Conservation (phyloP, 73 alveolate species). For the Paramecium biaurelia region DNA sequence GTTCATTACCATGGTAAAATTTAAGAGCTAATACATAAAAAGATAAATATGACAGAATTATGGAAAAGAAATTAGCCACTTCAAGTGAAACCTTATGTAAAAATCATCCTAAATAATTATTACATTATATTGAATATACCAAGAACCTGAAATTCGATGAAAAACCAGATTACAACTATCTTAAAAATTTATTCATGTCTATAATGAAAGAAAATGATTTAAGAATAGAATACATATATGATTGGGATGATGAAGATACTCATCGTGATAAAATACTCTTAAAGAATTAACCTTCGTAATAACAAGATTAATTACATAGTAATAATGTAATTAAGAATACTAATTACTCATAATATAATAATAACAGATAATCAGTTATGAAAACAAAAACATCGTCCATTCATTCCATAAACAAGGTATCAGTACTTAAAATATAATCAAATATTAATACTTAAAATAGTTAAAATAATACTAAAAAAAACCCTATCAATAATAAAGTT, state of each 20-base stretch:
- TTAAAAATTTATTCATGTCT: constrained; percentile 76
- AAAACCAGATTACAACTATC: constrained; percentile 85
- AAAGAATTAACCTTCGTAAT: neutral
- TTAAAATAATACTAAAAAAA: neutral
- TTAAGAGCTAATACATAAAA: constrained; percentile 76
- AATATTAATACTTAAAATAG: neutral
- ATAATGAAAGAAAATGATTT: constrained; percentile 72
- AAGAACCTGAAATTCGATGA: constrained; percentile 81
- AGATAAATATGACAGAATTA: constrained; percentile 86
- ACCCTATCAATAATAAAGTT: neutral
- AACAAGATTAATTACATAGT: neutral
- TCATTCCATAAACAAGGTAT: neutral
- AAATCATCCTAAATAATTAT: constrained; percentile 85
- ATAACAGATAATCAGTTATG: neutral
- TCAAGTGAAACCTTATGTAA: constrained; percentile 80
- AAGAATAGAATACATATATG: constrained; percentile 60
- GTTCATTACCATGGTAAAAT: constrained; percentile 90
- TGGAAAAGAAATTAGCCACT: constrained; percentile 75
- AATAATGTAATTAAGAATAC: neutral
- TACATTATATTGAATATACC: constrained; percentile 71
- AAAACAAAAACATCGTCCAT: constrained; percentile 11
- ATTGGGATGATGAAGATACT: constrained; percentile 65
- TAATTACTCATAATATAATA: neutral
- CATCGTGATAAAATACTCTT: neutral
- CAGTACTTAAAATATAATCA: neutral